phyloP scores from a whole-genome alignment of 805 yeast species.

The Candida pseudofarinosa region DNA sequence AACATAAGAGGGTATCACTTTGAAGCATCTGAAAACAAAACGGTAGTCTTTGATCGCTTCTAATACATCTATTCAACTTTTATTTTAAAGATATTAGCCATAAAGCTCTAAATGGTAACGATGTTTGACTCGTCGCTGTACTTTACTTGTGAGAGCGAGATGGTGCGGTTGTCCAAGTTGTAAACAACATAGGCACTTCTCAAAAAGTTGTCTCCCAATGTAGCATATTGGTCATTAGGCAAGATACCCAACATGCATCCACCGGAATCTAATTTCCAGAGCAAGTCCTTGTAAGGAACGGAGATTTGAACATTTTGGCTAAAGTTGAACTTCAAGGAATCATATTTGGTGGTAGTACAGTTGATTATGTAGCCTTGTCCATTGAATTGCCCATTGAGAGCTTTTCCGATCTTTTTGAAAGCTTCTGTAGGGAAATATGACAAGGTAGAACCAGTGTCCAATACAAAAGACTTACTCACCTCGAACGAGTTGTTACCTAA shows the following conservation, averaged over 20 bases:
- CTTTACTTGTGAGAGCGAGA: slow-evolving; percentile 22
- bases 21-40: neutral
- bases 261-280: neutral
- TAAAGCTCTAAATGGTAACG: neutral
- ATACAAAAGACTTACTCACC: slow-evolving; percentile 10
- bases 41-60: no score
- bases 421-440: slow-evolving; percentile 35
- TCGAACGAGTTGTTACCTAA: slow-evolving; percentile 3
- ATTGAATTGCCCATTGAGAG: slow-evolving; percentile 14
- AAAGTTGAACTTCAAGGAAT: slow-evolving; percentile 27
- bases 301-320: slow-evolving; percentile 23
- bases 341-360: slow-evolving; percentile 31
- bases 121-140: slow-evolving; percentile 7
- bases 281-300: slow-evolving; percentile 12
- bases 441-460: slow-evolving; percentile 25
- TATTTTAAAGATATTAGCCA: no score
- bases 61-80: no score
- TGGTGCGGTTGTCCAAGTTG: slow-evolving; percentile 20
- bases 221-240: slow-evolving; percentile 7
- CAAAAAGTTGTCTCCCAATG: slow-evolving; percentile 27
- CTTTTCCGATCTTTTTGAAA: slow-evolving; percentile 9
- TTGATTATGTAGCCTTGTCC: slow-evolving; percentile 38
- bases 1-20: neutral
- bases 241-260: slow-evolving; percentile 17
- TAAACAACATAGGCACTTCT: slow-evolving; percentile 23